These are phyloP conservation scores for Dicorynia guianensis DNA, from an alignment of 306 rosid species.

Conservation along the genomic window DNA sequence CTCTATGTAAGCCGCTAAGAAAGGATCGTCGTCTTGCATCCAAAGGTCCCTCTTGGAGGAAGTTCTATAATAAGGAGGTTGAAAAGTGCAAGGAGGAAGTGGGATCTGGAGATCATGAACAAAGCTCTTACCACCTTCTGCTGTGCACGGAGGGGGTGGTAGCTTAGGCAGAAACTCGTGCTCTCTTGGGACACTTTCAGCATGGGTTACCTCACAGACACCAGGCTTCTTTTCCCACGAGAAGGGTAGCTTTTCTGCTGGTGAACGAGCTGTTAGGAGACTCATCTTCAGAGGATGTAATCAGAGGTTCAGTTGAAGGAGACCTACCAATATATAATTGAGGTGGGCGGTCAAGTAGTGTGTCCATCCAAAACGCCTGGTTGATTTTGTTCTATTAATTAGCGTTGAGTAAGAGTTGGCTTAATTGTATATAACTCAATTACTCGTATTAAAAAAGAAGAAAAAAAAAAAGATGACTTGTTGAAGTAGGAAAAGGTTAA, in stretches of 20 bases:
- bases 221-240: constrained; percentile 66
- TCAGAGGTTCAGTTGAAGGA: no score
- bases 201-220: constrained; percentile 38
- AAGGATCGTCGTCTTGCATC: constrained; percentile 67
- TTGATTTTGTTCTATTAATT: neutral
- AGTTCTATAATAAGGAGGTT: constrained; percentile 57
- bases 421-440: no score
- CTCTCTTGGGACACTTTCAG: neutral
- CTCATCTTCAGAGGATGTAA: constrained; percentile 21
- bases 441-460: no score
- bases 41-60: constrained; percentile 52
- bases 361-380: no score
- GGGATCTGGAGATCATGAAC: constrained; percentile 60
- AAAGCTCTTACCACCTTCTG: constrained; percentile 18
- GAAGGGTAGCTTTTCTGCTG: constrained; percentile 50
- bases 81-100: constrained; percentile 79
- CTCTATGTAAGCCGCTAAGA: constrained; percentile 70
- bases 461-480: no score
- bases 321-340: no score
- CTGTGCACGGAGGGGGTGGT: constrained; percentile 52
- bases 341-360: no score
- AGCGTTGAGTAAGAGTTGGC: neutral
- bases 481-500: no score
- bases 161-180: constrained; percentile 24
- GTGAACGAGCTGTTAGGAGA: neutral